Base-by-base conservation (phyloP, 192 early-diverging fungal species). In the Umbelopsis ramanniana region DNA sequence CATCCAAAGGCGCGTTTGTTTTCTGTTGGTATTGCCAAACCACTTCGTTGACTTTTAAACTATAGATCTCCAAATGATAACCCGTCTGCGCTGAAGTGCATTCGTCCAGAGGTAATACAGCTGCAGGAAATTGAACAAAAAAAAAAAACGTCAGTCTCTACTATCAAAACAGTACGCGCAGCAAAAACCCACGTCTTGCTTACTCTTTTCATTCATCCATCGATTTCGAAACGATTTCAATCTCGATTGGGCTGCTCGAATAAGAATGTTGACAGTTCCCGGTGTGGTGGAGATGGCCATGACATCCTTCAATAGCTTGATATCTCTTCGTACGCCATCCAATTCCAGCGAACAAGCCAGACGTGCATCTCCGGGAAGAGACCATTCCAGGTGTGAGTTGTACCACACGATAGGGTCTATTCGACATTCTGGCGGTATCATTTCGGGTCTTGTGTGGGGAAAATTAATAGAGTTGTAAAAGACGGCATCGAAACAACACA, bases 171-270 rank as follows among this genome's bases (percentile, higher is more conserved):
- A n/a, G n/a, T n/a, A n/a, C 47, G 15, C 19, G 15, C 15, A 10
- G 47, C 12, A 60, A 3, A 40, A 6, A 40, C 38, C 3, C 38
- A 3, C 4, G 4, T 40, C 8, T 40, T 40, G 4, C 55, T 63
- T 37, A 63, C 57, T 29, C 11, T 63, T 29, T n/a, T 63, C 57
- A 63, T 22, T 37, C 57, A 63, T 63, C 57, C 57, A 63, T 22
- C 57, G 57, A n/a, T 35, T 17, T 37, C 33, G 57, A 37, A 29
- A 37, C 15, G 29, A 29, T 19, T 63, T 29, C 5, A 63, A 8
- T 19, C 57, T 63, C 15, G 57, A 10, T n/a, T 63, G 57, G 4
- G 33, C 57, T 17, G 33, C 26, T 17, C 57, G 57, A 37, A 29
- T 63, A 0, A 63, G 33, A 0, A 26, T 63, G 57, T 37, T 63